A percentile compares a stretch with the other conserved stretches of the same genome.
phyloP scores from a whole-genome alignment of 164 flowering plant species.

The Kalanchoe fedtschenkoi region DNA sequence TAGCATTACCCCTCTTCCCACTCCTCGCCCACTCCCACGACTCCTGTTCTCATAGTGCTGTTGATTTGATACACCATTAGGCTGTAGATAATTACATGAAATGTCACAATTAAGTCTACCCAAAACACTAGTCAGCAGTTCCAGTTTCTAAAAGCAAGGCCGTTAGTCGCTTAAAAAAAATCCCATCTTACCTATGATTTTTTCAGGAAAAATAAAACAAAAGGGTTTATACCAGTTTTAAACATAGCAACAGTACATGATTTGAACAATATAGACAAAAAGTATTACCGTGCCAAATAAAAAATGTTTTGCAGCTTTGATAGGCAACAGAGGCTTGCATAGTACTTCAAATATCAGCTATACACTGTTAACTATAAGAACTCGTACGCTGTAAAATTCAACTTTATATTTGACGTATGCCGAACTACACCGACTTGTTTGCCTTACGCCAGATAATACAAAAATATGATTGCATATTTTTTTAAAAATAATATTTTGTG shows the following conservation, averaged over 20 bases:
- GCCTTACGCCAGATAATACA: not conserved
- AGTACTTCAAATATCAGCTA: not conserved
- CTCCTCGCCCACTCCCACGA: conserved; percentile 26
- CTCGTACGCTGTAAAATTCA: not conserved
- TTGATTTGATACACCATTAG: conserved; percentile 41
- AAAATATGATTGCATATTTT: too few species aligned
- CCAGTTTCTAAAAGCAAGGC: not conserved
- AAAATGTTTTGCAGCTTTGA: not conserved
- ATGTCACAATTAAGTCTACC: not conserved
- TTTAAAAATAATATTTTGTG: too few species aligned
- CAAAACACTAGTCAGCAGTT: not conserved
- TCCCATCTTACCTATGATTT: too few species aligned
- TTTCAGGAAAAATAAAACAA: not conserved
- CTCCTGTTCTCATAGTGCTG: conserved; percentile 36
- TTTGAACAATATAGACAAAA: not conserved
- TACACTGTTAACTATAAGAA: not conserved
- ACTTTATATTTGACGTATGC: not conserved
- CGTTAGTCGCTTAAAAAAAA: too few species aligned
- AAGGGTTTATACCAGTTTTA: not conserved
- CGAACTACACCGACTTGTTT: not conserved
- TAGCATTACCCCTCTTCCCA: conserved; percentile 31
- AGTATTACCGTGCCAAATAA: not conserved
- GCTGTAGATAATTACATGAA: conserved; percentile 18
- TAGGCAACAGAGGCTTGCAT: not conserved
- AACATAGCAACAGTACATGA: not conserved